Evolutionary conservation across 352 stramenopile species (phyloP).

Genomic region (Pythium volutum): DNA sequence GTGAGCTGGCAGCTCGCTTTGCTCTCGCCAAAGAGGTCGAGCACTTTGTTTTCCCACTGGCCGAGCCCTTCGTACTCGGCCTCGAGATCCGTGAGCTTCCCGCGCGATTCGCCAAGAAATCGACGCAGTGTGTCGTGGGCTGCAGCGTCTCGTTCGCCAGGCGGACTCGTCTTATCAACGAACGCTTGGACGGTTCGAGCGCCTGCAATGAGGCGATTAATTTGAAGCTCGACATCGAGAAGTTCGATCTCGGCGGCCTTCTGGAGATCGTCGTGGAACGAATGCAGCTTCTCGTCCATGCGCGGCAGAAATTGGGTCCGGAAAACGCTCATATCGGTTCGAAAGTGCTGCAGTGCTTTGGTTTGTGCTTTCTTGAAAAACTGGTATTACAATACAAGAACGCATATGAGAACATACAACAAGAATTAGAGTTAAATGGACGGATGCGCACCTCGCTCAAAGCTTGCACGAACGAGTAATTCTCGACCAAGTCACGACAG

Average conservation of each 20-base stretch:
- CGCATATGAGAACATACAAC: background rate
- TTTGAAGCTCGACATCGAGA: conserved; percentile 59
- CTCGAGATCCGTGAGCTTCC: conserved; percentile 43
- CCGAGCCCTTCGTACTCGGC: conserved; percentile 63
- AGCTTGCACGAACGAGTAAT: conserved; percentile 57
- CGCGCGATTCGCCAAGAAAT: conserved; percentile 44
- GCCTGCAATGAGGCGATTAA: conserved; percentile 52
- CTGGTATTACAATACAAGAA: conserved; percentile 17
- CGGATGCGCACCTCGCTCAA: conserved; percentile 36
- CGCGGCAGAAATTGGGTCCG: conserved; percentile 32
- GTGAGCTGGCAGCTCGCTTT: conserved; percentile 61
- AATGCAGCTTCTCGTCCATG: conserved; percentile 50
- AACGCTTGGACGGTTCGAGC: conserved; percentile 46
- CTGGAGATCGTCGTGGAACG: conserved; percentile 54
- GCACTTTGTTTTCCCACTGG: conserved; percentile 55
- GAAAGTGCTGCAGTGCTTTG: conserved; percentile 39
- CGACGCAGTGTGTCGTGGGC: conserved; percentile 46
- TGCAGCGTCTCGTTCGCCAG: conserved; percentile 33
- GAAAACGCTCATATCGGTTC: conserved; percentile 31
- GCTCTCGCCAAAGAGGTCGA: conserved; percentile 64
- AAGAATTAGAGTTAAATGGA: background rate
- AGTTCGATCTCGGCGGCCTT: conserved; percentile 51
- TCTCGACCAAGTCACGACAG: conserved; percentile 65
- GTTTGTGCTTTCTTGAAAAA: conserved; percentile 43
- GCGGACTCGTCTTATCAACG: conserved; percentile 31